Conservation (phyloP, 202 grass and related monocot species). For the Miscanthus sacchariflorus region DNA sequence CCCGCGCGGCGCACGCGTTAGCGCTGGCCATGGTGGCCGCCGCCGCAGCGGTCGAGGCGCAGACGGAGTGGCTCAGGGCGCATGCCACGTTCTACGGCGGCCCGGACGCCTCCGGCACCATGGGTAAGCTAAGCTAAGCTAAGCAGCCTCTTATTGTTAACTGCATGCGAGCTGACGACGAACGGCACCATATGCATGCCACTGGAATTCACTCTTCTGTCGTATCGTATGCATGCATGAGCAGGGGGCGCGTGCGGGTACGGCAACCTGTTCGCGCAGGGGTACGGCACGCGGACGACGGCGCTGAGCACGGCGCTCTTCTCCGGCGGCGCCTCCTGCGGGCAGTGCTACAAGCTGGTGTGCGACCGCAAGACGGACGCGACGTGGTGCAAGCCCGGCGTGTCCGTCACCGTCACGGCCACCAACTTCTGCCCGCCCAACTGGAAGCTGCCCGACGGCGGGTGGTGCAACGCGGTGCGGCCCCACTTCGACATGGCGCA, state of each 20-base stretch:
- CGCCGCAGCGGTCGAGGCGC: not conserved
- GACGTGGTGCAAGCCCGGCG: slow-evolving; percentile 53
- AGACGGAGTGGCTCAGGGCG: slow-evolving; percentile 40
- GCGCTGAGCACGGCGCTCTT: slow-evolving; percentile 79
- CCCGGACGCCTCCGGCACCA: slow-evolving; percentile 62
- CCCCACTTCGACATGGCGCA: slow-evolving; percentile 77
- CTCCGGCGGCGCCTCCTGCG: slow-evolving; percentile 52
- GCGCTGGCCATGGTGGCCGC: not conserved
- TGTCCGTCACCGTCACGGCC: slow-evolving; percentile 52
- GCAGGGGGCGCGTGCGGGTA: slow-evolving; percentile 67
- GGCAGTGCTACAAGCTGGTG: slow-evolving; percentile 68
- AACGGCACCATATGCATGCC: too few species aligned
- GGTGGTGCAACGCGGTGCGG: slow-evolving; percentile 64
- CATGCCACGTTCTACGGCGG: slow-evolving; percentile 72
- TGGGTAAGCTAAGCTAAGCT: slow-evolving; percentile 42
- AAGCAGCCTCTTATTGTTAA: too few species aligned
- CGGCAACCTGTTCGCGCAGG: slow-evolving; percentile 53
- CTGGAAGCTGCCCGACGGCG: slow-evolving; percentile 43
- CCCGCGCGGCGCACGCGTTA: not conserved
- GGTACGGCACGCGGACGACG: slow-evolving; percentile 62
- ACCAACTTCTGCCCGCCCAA: slow-evolving; percentile 79
- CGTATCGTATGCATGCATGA: too few species aligned
- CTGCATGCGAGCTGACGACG: too few species aligned
- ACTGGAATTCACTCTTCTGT: too few species aligned
- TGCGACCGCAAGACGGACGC: slow-evolving; percentile 53